Base-by-base conservation (phyloP, 257 asterid species). In the Solanum chmielewskii region DNA sequence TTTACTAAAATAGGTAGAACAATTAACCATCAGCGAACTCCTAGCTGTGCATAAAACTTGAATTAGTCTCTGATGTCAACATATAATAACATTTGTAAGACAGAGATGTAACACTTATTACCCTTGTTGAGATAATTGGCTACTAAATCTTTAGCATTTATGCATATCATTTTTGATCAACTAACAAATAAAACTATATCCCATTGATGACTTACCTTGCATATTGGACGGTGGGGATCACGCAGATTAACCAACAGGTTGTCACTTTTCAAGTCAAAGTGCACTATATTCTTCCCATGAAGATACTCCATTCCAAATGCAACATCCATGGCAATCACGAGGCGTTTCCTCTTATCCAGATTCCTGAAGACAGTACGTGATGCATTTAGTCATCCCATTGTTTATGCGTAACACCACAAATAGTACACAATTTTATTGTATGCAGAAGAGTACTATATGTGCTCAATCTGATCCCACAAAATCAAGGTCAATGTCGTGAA, bases 261-360 rank as follows among this genome's bases (percentile, higher is more conserved):
- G 90, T 96, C 99, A 87, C 99, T 97, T 93, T 97, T 97, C 93
- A 97, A 89, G 93, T 97, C 99, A 64, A 97, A 97, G 89, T 97
- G 99, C 52, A 97, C 99, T 77, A 97, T 94, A 86, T 97, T 97
- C 89, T 94, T 97, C 59, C 98, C 99, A 77, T 97, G 99, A 93
- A 97, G 91, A 92, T 97, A 97, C 89, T 97, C 99, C 99, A 97
- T 97, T 80, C 99, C 99, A 88, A 97, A 96, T 80, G 99, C 99
- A 1, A 95, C 98, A 90, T 97, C 99, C 99, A 97, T 95, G 88
- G 97, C 93, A 87, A 97, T 95, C 90, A 97, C 88, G 82, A 97
- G 95, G 70, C 98, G 96, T 93, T 96, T 96, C 86, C 98, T 95
- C 93, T 94, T 97, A 91, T 96, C 98, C 73, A 93, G 98, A 89